Evolutionary conservation across 31 red algal genomes (phyloP), one percentile per base, ranked within the genome.

Genomic region (Porphyra umbilicalis): DNA sequence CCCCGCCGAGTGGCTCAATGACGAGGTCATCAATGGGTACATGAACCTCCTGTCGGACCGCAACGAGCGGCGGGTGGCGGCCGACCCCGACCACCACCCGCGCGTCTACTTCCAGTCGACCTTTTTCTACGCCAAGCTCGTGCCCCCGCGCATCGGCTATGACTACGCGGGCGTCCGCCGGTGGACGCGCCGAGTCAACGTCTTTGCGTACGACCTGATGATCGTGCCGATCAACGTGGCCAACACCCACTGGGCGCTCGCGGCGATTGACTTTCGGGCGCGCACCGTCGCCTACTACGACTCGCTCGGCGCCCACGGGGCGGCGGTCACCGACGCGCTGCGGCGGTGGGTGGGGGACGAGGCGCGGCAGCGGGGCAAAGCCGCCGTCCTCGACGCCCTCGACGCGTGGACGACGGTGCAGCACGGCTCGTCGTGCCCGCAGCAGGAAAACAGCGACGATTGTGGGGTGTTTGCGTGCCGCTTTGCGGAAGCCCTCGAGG

Each of bases 401-500:
- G 82, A 86, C 29, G 33, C 75, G 16, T 98, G 92, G 92, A 79
- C 74, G 33, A 44, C 79, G 10, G 83, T 80, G 36, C 44, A 82
- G 33, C 89, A 76, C 11, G 79, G 46, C 1, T 38, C 75, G 10
- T 33, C 38, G 33, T 87, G 95, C 5, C 96, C 96, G 9, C 83
- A 85, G 34, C 96, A 98, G 86, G 57, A 31, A 4, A 98, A 98
- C 83, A 85, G 82, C 25, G 87, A 95, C 82, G 96, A 98, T 39
- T 98, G 96, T 76, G 96, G 96, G 32, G 93, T 98, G 37, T 98
- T 95, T 80, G 74, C 88, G 42, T 95, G 92, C 81, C 84, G 89
- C 74, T 98, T 90, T 84, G 93, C 93, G 9, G 93, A 95, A 42
- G 88, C 85, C 75, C 39, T 95, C 4, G 42, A 36, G 14, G 79